Evolutionary conservation across 163 green algal genomes (phyloP), one percentile per base, ranked within the genome.

Genomic region (Smithsoniella earleae): DNA sequence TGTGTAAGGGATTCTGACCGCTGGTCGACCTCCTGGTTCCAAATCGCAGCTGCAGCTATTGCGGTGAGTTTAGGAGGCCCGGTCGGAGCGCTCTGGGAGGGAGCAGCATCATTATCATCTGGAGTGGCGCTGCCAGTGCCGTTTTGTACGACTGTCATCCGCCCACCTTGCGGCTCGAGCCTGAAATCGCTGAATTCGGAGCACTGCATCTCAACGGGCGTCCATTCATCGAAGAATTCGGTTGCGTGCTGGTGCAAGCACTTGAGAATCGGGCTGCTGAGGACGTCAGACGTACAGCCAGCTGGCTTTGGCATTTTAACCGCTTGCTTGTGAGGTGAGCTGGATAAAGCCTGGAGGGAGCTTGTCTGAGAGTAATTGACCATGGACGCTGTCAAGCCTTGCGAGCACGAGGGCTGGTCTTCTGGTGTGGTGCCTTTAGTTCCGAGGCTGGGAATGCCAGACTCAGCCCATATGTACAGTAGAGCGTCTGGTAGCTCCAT

Each of bases 401-500:
- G n/a, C n/a, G n/a, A n/a, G n/a, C n/a, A n/a, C 40, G 10, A 49
- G 10, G 40, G 10, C 10, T 13, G 10, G 40, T 13, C 40, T 49
- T 49, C 10, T 49, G 10, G 10, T 49, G 10, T 13, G 10, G 40
- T 49, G 40, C 40, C 40, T 13, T 49, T 10, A 22, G 10, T 22
- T 10, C 40, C 10, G 40, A 10, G 10, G 40, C 40, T 49, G 40
- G 10, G 40, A n/a, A 69, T 69, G 25, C 58, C 58, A 3, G 58
- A 69, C 25, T 69, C 58, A 4, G 10, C 8, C 58, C 58, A 69
- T 8, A 69, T 69, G 27, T 38, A 69, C 25, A 69, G 43, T 6
- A 69, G n/a, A 13, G 58, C 58, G 10, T 69, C 58, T 4, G 58
- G 58, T 13, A 69, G 27, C 0, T 16, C n/a, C 58, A 69, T 69